These are phyloP conservation scores for Russula foetens DNA, from an alignment of 768 basidiomycete species.

Conservation along the genomic window DNA sequence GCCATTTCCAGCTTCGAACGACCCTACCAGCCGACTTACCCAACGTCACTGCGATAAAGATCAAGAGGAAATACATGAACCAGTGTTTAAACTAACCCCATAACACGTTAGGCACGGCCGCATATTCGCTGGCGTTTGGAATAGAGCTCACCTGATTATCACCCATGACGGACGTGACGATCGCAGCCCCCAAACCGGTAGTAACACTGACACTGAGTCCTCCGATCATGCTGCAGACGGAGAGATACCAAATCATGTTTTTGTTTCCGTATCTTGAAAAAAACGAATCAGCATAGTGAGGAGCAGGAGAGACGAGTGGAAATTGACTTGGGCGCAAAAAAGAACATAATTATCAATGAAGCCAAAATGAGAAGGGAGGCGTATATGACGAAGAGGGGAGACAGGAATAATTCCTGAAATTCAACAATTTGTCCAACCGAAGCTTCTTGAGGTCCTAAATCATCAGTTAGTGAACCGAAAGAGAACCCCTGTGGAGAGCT, in stretches of 20 bases:
- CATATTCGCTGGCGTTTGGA: not conserved
- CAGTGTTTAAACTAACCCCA: constrained; percentile 70
- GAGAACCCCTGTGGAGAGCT: constrained; percentile 20
- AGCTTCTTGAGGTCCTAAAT: constrained; percentile 56
- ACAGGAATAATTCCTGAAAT: constrained; percentile 75
- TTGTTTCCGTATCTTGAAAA: constrained; percentile 66
- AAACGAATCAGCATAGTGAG: not conserved
- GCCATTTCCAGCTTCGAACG: constrained; percentile 13
- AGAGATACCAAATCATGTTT: constrained; percentile 93
- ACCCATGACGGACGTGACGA: constrained; percentile 69
- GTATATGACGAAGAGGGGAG: constrained; percentile 75
- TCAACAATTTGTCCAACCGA: constrained; percentile 59
- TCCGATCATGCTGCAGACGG: constrained; percentile 93
- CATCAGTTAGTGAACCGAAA: not conserved
- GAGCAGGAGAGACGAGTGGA: not conserved
- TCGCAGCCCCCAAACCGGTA: constrained; percentile 86
- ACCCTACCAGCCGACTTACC: constrained; percentile 35
- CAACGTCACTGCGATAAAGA: constrained; percentile 77
- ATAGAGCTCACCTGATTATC: constrained; percentile 59
- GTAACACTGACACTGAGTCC: constrained; percentile 93
- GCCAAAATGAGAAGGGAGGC: constrained; percentile 53
- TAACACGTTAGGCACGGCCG: not conserved
- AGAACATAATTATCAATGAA: constrained; percentile 68
- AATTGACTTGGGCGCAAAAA: constrained; percentile 65
- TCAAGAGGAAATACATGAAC: constrained; percentile 86